These are phyloP conservation scores for Leucocoprinus sp. DNA, from an alignment of 768 basidiomycete species.

Conservation along the genomic window DNA sequence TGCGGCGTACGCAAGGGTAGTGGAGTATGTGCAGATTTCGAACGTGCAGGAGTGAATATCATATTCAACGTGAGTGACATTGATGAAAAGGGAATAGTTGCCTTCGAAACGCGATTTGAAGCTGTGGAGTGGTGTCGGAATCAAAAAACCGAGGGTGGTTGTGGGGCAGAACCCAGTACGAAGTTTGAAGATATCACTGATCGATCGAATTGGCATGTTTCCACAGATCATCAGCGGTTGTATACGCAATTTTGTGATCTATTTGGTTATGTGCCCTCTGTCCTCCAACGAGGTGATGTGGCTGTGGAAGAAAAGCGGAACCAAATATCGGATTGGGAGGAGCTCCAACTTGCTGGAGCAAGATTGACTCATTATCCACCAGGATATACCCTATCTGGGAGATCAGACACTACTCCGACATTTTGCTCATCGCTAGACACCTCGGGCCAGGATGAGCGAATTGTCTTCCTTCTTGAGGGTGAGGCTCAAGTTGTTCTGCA, in stretches of 20 bases:
- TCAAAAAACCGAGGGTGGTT: background rate
- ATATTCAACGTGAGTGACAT: background rate
- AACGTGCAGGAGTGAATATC: constrained; percentile 3
- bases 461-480: constrained; percentile 1
- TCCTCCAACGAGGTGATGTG: background rate
- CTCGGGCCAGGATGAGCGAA: background rate
- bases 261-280: background rate
- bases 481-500: background rate
- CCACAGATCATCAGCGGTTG: background rate
- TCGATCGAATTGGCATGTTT: background rate
- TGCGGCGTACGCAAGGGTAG: constrained; percentile 2
- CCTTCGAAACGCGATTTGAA: background rate
- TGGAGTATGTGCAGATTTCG: constrained; percentile 3
- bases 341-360: background rate
- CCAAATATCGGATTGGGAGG: background rate
- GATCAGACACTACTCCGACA: too few relatives aligned
- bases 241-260: background rate
- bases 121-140: constrained; percentile 1
- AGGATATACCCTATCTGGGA: constrained; percentile 1
- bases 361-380: constrained; percentile 1
- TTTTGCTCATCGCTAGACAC: background rate
- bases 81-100: background rate
- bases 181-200: background rate
- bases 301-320: background rate
- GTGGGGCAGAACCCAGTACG: background rate